Percentiles rank a stretch among this genome's conserved stretches.
These are phyloP conservation scores for Aspergillus luchuensis DNA, from an alignment of 2,329 filamentous ascomycete genomes.

Conservation along the genomic window DNA sequence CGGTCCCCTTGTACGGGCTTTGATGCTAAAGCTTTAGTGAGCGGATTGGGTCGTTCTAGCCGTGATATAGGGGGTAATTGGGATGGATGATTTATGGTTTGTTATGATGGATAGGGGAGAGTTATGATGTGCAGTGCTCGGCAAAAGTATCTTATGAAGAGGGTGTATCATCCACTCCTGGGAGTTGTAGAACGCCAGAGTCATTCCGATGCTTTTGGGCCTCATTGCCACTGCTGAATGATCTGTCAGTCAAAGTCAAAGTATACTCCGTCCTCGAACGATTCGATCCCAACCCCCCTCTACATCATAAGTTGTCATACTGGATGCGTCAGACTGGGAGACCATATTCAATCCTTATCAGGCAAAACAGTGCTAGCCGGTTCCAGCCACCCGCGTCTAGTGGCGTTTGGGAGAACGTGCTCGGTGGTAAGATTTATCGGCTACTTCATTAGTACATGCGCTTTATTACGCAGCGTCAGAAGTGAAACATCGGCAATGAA, in stretches of 20 bases:
- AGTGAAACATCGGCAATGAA: not conserved
- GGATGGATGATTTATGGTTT: not conserved
- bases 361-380: not conserved
- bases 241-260: not conserved
- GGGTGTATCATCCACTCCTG: too few species aligned
- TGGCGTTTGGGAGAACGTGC: constrained; percentile 16
- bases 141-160: too few species aligned
- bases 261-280: not conserved
- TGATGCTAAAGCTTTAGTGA: not conserved
- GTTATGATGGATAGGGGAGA: too few species aligned
- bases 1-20: too few species aligned
- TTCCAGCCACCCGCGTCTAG: constrained; percentile 11
- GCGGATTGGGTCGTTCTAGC: not conserved
- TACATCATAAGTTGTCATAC: constrained; percentile 1
- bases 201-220: too few species aligned
- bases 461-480: constrained; percentile 4
- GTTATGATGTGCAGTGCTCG: too few species aligned
- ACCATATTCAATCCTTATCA: constrained; percentile 5
- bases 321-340: constrained; percentile 3
- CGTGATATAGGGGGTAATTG: not conserved
- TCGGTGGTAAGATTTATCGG: constrained; percentile 2
- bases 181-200: too few species aligned
- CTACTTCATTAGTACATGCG: constrained; percentile 1
- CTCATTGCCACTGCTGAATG: not conserved
- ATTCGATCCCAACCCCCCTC: not conserved